Conservation (phyloP, 1,284 basidiomycete genomes). For the Pseudozyma flocculosa region DNA sequence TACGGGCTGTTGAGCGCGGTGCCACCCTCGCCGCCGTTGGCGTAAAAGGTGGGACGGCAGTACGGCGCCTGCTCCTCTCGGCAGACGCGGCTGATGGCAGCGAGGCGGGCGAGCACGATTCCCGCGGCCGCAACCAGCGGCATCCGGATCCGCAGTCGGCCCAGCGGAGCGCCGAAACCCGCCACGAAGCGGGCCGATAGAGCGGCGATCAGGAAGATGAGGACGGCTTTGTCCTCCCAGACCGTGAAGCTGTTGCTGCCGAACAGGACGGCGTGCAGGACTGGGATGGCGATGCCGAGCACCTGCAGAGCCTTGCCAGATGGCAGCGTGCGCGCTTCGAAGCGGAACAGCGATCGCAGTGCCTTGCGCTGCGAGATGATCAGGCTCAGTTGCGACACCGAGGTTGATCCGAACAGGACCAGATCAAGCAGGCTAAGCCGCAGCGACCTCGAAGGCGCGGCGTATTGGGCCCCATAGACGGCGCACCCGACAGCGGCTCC, state of each 20-base stretch:
- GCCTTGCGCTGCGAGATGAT: conserved; percentile 2
- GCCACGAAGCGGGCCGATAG: conserved; percentile 16
- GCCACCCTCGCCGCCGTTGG: conserved; percentile 7
- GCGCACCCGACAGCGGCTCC: background rate
- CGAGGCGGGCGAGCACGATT: conserved; percentile 71
- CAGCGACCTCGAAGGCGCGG: background rate
- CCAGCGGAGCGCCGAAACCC: conserved; percentile 52
- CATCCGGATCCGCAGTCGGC: conserved; percentile 72
- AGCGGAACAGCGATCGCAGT: background rate
- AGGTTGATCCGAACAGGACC: conserved; percentile 6
- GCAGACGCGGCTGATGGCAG: conserved; percentile 78
- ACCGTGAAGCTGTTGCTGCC: conserved; percentile 82
- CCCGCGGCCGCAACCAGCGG: conserved; percentile 70
- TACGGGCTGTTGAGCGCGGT: conserved; percentile 41
- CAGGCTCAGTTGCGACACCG: conserved; percentile 11
- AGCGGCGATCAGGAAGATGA: conserved; percentile 59
- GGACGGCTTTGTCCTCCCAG: conserved; percentile 84
- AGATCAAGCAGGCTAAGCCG: conserved; percentile 18
- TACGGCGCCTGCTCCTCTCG: conserved; percentile 88
- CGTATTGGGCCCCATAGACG: background rate
- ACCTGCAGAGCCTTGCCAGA: conserved; percentile 4
- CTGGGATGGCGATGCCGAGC: conserved; percentile 13
- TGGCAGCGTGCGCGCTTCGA: background rate
- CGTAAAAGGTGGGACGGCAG: conserved; percentile 70
- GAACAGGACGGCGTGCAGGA: conserved; percentile 40